These are phyloP conservation scores for Naegleria lovaniensis DNA, from an alignment of 208 protist species.

Conservation along the genomic window DNA sequence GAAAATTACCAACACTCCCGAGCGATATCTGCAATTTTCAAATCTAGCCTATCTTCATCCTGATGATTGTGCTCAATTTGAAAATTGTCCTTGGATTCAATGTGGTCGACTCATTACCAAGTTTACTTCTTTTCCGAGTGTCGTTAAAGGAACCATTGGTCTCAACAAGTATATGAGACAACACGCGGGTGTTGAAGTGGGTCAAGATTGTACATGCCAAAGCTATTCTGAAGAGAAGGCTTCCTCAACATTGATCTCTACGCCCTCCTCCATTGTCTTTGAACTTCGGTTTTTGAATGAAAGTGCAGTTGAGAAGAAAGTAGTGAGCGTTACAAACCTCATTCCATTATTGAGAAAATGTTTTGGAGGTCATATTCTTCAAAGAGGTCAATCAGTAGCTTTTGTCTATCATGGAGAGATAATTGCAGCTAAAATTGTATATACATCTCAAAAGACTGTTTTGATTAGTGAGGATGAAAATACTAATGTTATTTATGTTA, in stretches of 20 bases:
- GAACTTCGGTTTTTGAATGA: not conserved
- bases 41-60: not conserved
- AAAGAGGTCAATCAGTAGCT: not conserved
- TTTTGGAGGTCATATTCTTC: not conserved
- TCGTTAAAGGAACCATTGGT: not conserved
- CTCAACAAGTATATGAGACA: not conserved
- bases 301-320: not conserved
- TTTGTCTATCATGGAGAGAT: not conserved
- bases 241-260: not conserved
- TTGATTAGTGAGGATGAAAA: not conserved
- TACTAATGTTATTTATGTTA: not conserved
- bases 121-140: not conserved
- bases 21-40: not conserved
- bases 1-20: not conserved
- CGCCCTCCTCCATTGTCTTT: not conserved
- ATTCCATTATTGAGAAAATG: not conserved
- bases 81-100: not conserved
- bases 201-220: no score
- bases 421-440: not conserved
- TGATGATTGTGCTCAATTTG: not conserved
- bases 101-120: not conserved
- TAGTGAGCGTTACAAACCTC: not conserved
- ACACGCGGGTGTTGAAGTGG: not conserved
- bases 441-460: not conserved
- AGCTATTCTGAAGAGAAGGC: not conserved